Evolutionary conservation across 2,329 filamentous ascomycete genomes (phyloP).

Genomic region (Aspergillus tubingensis): DNA sequence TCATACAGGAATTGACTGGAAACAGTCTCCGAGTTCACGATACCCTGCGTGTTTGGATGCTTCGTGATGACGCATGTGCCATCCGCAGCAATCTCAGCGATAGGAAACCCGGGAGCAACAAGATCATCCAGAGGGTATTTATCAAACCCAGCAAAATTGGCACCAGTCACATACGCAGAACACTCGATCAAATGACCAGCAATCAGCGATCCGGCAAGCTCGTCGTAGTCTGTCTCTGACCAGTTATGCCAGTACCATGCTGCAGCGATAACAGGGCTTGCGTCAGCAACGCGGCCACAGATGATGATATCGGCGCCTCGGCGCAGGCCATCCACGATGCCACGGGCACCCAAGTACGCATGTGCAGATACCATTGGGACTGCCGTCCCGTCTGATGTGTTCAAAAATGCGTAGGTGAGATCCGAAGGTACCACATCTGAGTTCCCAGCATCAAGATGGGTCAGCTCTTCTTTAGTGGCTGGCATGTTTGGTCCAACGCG

Average conservation of each 20-base stretch:
- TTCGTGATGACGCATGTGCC: slow-evolving; percentile 54
- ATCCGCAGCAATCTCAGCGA: slow-evolving; percentile 51
- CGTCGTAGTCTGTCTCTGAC: slow-evolving; percentile 51
- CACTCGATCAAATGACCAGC: slow-evolving; percentile 60
- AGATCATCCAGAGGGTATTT: slow-evolving; percentile 42
- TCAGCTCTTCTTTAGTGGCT: slow-evolving; percentile 33
- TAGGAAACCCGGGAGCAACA: slow-evolving; percentile 50
- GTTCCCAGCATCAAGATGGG: slow-evolving; percentile 48
- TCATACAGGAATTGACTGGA: slow-evolving; percentile 55
- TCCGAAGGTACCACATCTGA: slow-evolving; percentile 36
- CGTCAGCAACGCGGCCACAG: slow-evolving; percentile 53
- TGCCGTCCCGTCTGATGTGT: slow-evolving; percentile 39
- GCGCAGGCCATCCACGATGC: slow-evolving; percentile 48
- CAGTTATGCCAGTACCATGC: slow-evolving; percentile 60
- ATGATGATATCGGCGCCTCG: slow-evolving; percentile 52
- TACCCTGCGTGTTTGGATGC: slow-evolving; percentile 48
- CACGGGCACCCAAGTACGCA: slow-evolving; percentile 56
- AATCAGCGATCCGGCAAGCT: slow-evolving; percentile 53
- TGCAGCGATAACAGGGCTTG: slow-evolving; percentile 57
- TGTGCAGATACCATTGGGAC: slow-evolving; percentile 48
- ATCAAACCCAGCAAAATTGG: slow-evolving; percentile 56
- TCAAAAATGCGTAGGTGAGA: slow-evolving; percentile 42
- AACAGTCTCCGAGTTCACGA: slow-evolving; percentile 44
- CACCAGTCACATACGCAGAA: slow-evolving; percentile 56
- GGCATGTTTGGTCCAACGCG: slow-evolving; percentile 37